Evolutionary conservation across 768 basidiomycete species (phyloP), one percentile per base, ranked within the genome.

Genomic region (Russula lepida): DNA sequence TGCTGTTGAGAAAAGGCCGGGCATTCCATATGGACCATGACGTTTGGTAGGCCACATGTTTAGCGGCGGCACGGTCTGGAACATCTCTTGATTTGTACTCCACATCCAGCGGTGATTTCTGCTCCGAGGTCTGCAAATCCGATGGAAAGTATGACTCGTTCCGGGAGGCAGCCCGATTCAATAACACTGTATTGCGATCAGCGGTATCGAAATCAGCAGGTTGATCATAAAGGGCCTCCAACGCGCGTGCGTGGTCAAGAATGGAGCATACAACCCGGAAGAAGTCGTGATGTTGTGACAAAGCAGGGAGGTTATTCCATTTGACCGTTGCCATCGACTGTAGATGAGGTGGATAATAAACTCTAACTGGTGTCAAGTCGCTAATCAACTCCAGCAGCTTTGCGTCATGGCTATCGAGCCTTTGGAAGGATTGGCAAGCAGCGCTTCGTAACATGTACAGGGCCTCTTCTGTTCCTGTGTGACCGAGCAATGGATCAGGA

Each of bases 401-500:
- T 17, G 47, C 32, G 1, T 60, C 46, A 0, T 21, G 17, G 2
- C 4, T 6, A 4, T 27, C 60, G 15, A 79, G 68, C 47, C 58
- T 67, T 68, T 75, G 73, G 57, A 81, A 79, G 0, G 81, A 79
- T 33, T 62, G 68, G 39, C 69, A 75, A 9, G 69, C 60, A 6
- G 76, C 74, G 0, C 77, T 77, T 12, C 61, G 61, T 27, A 82
- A 68, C 47, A 75, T 66, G 51, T 70, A 64, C 21, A 81, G 64
- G 0, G 79, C 79, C 49, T 80, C 73, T 43, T 78, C 74, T 1
- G 75, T 74, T 4, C 81, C 81, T 0, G 76, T 77, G 8, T 74
- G 74, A 19, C 66, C 64, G 0, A 75, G 78, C 21, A 82, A 69
- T 3, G 78, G 77, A 67, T 82, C 80, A 12, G 72, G 69, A 17